Conservation (phyloP, 805 yeast genomes). For the Schwanniomyces sp. region DNA sequence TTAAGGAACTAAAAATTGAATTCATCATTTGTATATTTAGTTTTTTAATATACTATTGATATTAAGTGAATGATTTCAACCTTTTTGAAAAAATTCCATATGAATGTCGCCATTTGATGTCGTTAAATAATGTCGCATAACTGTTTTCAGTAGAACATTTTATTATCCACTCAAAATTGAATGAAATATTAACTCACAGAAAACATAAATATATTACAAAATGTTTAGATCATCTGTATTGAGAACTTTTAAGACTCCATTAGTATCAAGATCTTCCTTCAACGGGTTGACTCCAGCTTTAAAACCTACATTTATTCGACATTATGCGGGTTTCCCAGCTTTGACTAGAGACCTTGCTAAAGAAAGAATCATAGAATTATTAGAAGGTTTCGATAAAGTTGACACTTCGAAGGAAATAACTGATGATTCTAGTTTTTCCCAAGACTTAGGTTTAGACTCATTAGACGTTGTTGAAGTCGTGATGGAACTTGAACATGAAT, state of each 20-base stretch:
- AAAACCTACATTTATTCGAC: conserved; percentile 18
- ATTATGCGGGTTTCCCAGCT: conserved; percentile 59
- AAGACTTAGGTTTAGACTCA: conserved; percentile 47
- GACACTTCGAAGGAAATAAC: conserved; percentile 35
- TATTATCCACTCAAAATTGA: conserved; percentile 5
- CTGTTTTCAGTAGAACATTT: not conserved
- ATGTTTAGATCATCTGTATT: conserved; percentile 34
- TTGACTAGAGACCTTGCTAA: conserved; percentile 61
- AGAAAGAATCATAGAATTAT: conserved; percentile 61
- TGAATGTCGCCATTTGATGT: conserved; percentile 6
- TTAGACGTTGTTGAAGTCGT: conserved; percentile 48
- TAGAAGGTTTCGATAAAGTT: conserved; percentile 64
- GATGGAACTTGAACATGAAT: conserved; percentile 49
- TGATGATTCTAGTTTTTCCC: conserved; percentile 35
- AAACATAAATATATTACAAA: not conserved
- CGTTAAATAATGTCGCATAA: not conserved
- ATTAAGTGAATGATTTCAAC: not conserved
- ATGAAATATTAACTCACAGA: not conserved
- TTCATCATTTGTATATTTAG: not conserved
- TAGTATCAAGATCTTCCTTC: conserved; percentile 14
- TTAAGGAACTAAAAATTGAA: not conserved
- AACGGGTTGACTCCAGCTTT: conserved; percentile 6
- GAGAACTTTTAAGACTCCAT: conserved; percentile 25
- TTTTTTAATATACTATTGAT: not conserved
- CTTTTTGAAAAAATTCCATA: conserved; percentile 1